Conservation (phyloP, 2,329 filamentous ascomycete species). For the Berkeleyomyces basicola region DNA sequence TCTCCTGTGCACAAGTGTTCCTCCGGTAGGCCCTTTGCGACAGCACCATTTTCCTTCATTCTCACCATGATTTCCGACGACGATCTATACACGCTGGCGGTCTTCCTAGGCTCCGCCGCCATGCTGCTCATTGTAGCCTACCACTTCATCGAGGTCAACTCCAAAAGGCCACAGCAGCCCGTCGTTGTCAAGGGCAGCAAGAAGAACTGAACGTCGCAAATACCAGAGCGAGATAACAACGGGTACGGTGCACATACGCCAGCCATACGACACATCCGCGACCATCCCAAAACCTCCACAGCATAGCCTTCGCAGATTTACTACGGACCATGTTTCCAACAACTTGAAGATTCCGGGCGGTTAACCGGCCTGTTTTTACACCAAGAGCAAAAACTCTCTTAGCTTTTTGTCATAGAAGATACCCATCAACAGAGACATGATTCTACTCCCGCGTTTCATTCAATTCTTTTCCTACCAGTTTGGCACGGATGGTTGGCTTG, state of each 20-base stretch:
- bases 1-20: not conserved
- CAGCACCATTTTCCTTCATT: not conserved
- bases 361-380: not conserved
- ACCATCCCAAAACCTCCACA: not conserved
- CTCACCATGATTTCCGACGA: conserved; percentile 81
- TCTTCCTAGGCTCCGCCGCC: conserved; percentile 77
- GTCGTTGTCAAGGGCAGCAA: conserved; percentile 7
- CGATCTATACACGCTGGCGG: conserved; percentile 77
- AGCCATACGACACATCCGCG: not conserved
- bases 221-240: not conserved
- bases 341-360: not conserved
- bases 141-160: conserved; percentile 91
- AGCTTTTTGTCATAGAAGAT: conserved; percentile 6
- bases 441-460: not conserved
- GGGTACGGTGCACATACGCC: not conserved
- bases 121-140: conserved; percentile 92
- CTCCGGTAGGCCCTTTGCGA: not conserved
- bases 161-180: conserved; percentile 20
- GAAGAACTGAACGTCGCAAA: conserved; percentile 6
- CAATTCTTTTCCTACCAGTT: too few relatives aligned
- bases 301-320: not conserved
- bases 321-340: not conserved
- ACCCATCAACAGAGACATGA: conserved; percentile 6
- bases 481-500: too few relatives aligned
- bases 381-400: not conserved